Conservation (phyloP, 2,329 filamentous ascomycete genomes). For the Paracamarosporium sp. region DNA sequence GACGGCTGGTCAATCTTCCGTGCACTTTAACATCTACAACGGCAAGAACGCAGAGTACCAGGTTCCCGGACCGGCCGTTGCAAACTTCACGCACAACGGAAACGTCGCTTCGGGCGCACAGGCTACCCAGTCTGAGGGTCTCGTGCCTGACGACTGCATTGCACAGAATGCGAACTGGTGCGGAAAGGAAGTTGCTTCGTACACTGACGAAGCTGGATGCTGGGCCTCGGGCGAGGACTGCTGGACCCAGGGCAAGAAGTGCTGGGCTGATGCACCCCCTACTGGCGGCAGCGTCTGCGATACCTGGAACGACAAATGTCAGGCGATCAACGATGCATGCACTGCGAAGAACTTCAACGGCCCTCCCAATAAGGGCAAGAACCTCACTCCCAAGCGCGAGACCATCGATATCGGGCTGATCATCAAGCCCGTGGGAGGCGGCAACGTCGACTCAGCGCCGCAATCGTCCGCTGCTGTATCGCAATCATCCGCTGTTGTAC, state of each 20-base stretch:
- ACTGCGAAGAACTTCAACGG: slow-evolving; percentile 50
- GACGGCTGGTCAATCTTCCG: slow-evolving; percentile 58
- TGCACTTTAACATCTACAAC: slow-evolving; percentile 71
- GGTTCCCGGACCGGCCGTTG: slow-evolving; percentile 64
- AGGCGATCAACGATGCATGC: slow-evolving; percentile 50
- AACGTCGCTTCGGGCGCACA: slow-evolving; percentile 16
- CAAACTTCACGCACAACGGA: slow-evolving; percentile 47
- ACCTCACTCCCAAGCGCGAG: slow-evolving; percentile 39
- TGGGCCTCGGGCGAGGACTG: slow-evolving; percentile 56
- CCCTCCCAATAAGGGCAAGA: slow-evolving; percentile 52
- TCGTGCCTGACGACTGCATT: slow-evolving; percentile 8
- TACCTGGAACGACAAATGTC: slow-evolving; percentile 69
- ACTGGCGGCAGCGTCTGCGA: slow-evolving; percentile 67
- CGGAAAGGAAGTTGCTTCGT: slow-evolving; percentile 65
- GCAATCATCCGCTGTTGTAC: neutral
- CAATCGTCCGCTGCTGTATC: slow-evolving; percentile 16
- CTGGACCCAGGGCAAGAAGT: slow-evolving; percentile 66
- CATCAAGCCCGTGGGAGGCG: slow-evolving; percentile 21
- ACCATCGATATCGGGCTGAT: slow-evolving; percentile 40
- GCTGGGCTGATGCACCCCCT: slow-evolving; percentile 65
- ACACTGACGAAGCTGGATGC: slow-evolving; percentile 64
- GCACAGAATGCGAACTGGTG: slow-evolving; percentile 77
- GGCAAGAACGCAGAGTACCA: slow-evolving; percentile 50
- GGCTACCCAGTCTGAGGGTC: slow-evolving; percentile 40
- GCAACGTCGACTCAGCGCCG: slow-evolving; percentile 17